Percentiles rank a stretch among this genome's conserved stretches.
Evolutionary conservation across 345 rosid genomes (phyloP).

Genomic region (Abelmoschus esculentus): DNA sequence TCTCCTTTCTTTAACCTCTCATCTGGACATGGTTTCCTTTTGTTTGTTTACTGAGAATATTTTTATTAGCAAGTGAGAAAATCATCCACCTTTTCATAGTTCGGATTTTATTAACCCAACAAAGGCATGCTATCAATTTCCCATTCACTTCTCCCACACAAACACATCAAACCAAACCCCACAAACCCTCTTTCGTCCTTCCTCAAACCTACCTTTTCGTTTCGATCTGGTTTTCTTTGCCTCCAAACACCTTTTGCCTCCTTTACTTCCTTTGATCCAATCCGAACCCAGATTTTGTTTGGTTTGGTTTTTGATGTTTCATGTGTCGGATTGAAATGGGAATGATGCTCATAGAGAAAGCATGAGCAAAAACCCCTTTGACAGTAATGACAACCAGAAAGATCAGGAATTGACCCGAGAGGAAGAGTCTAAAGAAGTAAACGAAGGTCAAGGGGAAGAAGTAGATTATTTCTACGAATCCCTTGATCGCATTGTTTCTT

Average conservation of each 20-base stretch:
- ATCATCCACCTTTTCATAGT: slow-evolving; percentile 5
- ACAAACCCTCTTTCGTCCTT: background rate
- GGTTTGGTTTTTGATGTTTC: slow-evolving; percentile 11
- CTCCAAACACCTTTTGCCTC: slow-evolving; percentile 13
- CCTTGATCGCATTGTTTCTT: no score
- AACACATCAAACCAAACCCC: slow-evolving; percentile 20
- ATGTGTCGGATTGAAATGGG: slow-evolving; percentile 27
- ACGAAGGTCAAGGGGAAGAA: no score
- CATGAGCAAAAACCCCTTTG: slow-evolving; percentile 25
- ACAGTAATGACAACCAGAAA: slow-evolving; percentile 14
- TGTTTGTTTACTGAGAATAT: background rate
- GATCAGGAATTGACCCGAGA: slow-evolving; percentile 6
- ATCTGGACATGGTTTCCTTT: no score
- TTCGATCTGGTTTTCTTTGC: slow-evolving; percentile 30
- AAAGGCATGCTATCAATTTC: slow-evolving; percentile 8
- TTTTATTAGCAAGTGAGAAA: background rate
- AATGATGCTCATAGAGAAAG: slow-evolving; percentile 30
- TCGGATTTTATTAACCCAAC: slow-evolving; percentile 4
- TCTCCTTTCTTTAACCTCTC: background rate
- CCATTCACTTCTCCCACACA: no score
- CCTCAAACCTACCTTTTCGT: slow-evolving; percentile 9
- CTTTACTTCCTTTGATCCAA: slow-evolving; percentile 3
- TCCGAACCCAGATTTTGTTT: slow-evolving; percentile 11
- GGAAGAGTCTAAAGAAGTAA: slow-evolving; percentile 31
- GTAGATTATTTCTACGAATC: no score